phyloP scores from a whole-genome alignment of 2,329 filamentous ascomycete species.

The Diaporthe citrichinensis region DNA sequence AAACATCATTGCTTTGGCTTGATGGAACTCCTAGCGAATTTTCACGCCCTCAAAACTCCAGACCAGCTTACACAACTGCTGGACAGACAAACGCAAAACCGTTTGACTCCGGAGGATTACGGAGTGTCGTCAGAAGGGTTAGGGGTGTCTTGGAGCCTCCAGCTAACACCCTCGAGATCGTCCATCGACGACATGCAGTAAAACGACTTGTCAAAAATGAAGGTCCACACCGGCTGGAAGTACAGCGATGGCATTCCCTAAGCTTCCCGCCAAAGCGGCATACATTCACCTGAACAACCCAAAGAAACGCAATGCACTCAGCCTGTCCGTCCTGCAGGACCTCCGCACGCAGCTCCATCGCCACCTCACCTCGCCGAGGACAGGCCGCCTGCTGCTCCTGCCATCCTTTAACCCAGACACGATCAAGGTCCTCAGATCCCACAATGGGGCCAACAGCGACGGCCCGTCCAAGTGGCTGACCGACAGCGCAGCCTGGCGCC shows the following conservation, averaged over 20 bases:
- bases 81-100: not conserved
- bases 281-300: constrained; percentile 48
- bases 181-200: not conserved
- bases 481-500: constrained; percentile 45
- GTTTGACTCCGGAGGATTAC: not conserved
- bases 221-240: not conserved
- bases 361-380: constrained; percentile 45
- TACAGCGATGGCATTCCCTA: constrained; percentile 41
- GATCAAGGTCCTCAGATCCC: constrained; percentile 41
- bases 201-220: not conserved
- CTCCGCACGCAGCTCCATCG: constrained; percentile 46
- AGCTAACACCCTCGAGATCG: not conserved
- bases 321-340: constrained; percentile 44
- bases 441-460: not conserved
- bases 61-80: not conserved
- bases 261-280: constrained; percentile 47
- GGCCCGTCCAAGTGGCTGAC: constrained; percentile 48
- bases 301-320: constrained; percentile 47
- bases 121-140: constrained; percentile 13
- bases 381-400: constrained; percentile 46
- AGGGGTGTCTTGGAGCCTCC: not conserved
- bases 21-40: not conserved
- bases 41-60: not conserved
- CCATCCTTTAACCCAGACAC: constrained; percentile 47
- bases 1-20: not conserved